A percentile compares a stretch with the other conserved stretches of the same genome.
Conservation (phyloP, 1,139 yeast genomes). For the Candida tropicalis region DNA sequence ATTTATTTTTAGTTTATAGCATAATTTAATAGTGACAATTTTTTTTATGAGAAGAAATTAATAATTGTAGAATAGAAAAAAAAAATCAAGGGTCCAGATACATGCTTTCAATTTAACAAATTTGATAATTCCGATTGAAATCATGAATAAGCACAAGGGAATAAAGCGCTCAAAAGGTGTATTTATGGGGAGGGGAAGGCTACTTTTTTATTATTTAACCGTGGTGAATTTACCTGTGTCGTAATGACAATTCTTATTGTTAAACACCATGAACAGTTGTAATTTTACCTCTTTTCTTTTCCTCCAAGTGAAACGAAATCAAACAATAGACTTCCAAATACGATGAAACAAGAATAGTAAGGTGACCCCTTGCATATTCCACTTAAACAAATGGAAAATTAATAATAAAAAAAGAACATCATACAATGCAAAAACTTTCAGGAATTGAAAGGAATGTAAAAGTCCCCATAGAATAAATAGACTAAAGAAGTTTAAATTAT, state of each 20-base stretch:
- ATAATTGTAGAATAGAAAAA: too few relatives aligned
- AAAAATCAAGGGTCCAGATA: too few relatives aligned
- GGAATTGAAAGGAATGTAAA: not conserved
- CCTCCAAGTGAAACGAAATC: not conserved
- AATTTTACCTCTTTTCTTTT: not conserved
- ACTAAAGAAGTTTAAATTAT: not conserved
- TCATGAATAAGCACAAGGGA: too few relatives aligned
- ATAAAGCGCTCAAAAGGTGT: too few relatives aligned
- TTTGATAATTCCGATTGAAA: too few relatives aligned
- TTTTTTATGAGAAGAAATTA: too few relatives aligned
- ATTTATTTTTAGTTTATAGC: too few relatives aligned
- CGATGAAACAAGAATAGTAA: not conserved
- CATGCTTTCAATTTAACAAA: too few relatives aligned
- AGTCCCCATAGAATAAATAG: not conserved
- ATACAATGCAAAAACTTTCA: not conserved
- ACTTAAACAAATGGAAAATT: not conserved
- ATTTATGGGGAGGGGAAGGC: too few relatives aligned
- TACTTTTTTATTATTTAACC: too few relatives aligned
- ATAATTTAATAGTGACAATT: too few relatives aligned
- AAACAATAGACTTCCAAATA: not conserved
- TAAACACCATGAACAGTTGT: not conserved
- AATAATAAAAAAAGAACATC: not conserved
- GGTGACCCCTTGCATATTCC: slow-evolving; percentile 2
- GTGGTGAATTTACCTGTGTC: too few relatives aligned
- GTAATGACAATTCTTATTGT: not conserved